Conservation (phyloP, 1,284 basidiomycete genomes). For the Leccinum colubrinum region DNA sequence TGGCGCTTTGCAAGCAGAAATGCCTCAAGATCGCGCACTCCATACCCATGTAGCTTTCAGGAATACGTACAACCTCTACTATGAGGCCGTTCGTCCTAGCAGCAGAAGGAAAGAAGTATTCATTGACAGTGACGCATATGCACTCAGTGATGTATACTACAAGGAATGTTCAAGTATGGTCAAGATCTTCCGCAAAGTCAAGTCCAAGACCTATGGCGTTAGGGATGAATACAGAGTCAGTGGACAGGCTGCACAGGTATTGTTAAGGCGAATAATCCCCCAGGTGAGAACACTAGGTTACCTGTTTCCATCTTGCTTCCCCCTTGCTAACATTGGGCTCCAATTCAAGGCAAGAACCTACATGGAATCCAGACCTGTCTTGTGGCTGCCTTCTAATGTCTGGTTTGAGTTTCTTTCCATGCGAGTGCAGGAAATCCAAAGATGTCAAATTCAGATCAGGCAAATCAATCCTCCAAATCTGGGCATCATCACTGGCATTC, state of each 20-base stretch:
- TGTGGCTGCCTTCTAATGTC: constrained; percentile 8
- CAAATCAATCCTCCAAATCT: constrained; percentile 5
- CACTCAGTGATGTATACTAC: background rate
- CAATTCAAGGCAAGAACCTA: background rate
- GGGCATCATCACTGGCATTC: constrained; percentile 9
- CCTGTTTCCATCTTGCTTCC: background rate
- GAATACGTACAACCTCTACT: constrained; percentile 15
- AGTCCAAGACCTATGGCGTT: constrained; percentile 1
- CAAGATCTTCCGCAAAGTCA: background rate
- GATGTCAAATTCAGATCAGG: constrained; percentile 1
- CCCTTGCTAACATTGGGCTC: background rate
- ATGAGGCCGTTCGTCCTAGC: constrained; percentile 4
- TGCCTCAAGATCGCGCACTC: background rate
- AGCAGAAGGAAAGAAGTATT: background rate
- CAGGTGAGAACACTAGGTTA: background rate
- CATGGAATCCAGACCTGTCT: constrained; percentile 1
- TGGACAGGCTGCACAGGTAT: constrained; percentile 2
- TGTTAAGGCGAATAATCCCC: constrained; percentile 4
- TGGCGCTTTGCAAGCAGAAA: background rate
- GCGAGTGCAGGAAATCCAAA: background rate
- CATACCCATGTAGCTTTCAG: constrained; percentile 8
- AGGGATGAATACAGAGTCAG: constrained; percentile 11
- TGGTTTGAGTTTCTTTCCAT: constrained; percentile 10
- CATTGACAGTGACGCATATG: constrained; percentile 17
- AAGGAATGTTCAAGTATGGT: background rate